Base-by-base conservation (phyloP, 2,329 filamentous ascomycete genomes). In the Cladosporium sp. region DNA sequence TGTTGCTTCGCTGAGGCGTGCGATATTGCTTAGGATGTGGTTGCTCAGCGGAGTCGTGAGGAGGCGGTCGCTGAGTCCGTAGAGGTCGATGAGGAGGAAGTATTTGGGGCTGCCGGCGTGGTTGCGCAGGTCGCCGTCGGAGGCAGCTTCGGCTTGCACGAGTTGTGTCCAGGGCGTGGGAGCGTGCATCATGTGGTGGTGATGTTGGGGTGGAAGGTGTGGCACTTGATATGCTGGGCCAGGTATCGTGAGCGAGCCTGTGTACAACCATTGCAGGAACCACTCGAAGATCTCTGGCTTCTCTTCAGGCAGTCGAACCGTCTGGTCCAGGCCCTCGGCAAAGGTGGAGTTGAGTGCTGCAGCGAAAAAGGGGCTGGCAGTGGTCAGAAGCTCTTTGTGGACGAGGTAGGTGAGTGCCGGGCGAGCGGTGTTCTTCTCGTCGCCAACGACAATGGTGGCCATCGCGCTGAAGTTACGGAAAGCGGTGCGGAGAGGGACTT, bases 231-330 rank as follows among this genome's bases (percentile, higher is more conserved):
- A 37, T 63, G 61, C 47, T 60, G 63, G 50, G 19, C 49, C 51
- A 12, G 56, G 60, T n/a, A 60, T 43, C 11, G 69, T 72, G 0
- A 75, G 73, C 28, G 66, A 64, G 34, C 73, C 73, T 6, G 76
- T 78, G 71, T 82, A 82, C 5, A 81, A 72, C 79, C 79, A 82
- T 60, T 75, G 70, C n/a, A 79, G 69, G 65, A 80, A 78, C 71
- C 79, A 78, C 59, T 79, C 76, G 67, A 81, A 81, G 59, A 73
- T 73, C 30, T 76, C 72, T 19, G 76, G 72, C 60, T 71, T 70
- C 52, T 80, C 71, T 59, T 78, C 77, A 36, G 76, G 74, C 14
- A 82, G 72, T 6, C 66, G 69, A 60, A 81, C 73, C 9, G 67
- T 69, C 55, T 78, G 74, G 20, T 73, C 68, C 20, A 69, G 63